A percentile compares a stretch with the other conserved stretches of the same genome.
phyloP scores from a whole-genome alignment of 371 early-diverging fungal species.

The Coemansia linderi region DNA sequence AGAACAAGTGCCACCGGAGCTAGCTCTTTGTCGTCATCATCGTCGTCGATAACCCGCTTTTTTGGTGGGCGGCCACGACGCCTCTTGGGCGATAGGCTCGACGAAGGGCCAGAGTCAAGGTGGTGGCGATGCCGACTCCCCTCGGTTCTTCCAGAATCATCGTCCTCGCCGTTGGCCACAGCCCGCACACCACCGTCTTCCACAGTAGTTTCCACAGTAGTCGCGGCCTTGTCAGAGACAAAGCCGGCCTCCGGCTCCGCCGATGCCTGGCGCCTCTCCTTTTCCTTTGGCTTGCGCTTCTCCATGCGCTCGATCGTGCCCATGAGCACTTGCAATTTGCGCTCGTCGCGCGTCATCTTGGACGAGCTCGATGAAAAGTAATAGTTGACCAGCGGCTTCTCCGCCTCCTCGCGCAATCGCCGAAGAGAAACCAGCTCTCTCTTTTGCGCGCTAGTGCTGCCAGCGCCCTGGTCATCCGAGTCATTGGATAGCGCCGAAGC shows the following conservation, averaged over 20 bases:
- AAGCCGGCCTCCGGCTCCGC: not conserved
- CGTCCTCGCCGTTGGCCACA: not conserved
- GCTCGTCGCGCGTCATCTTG: slow-evolving; percentile 66
- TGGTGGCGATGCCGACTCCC: slow-evolving; percentile 7
- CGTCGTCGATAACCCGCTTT: slow-evolving; percentile 25
- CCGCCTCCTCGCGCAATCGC: slow-evolving; percentile 43
- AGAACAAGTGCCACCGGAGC: not conserved
- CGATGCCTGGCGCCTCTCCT: not conserved
- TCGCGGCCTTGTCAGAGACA: not conserved
- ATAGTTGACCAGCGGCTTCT: slow-evolving; percentile 48
- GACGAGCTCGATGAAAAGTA: slow-evolving; percentile 50
- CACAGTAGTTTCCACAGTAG: not conserved
- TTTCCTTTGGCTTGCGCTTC: slow-evolving; percentile 26
- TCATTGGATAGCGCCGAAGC: slow-evolving; percentile 2
- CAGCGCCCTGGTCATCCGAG: slow-evolving; percentile 3
- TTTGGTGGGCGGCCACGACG: slow-evolving; percentile 16
- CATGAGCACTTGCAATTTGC: slow-evolving; percentile 69
- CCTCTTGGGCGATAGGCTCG: slow-evolving; percentile 18
- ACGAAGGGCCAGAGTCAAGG: slow-evolving; percentile 6
- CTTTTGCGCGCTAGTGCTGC: slow-evolving; percentile 7
- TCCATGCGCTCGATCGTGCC: slow-evolving; percentile 54
- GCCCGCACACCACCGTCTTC: not conserved
- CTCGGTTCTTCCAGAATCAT: not conserved
- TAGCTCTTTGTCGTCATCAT: slow-evolving; percentile 13
- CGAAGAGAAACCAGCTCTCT: slow-evolving; percentile 33